These are phyloP conservation scores for Inonotus obliquus DNA, from an alignment of 1,284 basidiomycete species.

Conservation along the genomic window DNA sequence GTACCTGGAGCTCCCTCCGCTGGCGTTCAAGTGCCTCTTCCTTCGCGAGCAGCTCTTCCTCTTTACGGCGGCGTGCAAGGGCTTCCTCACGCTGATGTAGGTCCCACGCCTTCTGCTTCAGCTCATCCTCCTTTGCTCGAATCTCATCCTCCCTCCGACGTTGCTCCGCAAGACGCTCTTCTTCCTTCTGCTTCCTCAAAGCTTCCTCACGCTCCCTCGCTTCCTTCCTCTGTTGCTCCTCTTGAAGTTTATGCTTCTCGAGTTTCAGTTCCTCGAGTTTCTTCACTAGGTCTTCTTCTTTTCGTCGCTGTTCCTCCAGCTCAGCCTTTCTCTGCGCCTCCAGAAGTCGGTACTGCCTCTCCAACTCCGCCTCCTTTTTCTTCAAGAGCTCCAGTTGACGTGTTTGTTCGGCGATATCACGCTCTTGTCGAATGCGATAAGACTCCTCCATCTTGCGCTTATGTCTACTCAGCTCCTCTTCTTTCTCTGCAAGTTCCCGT, in stretches of 20 bases:
- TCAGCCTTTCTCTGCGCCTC: constrained; percentile 1
- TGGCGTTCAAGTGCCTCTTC: constrained; percentile 11
- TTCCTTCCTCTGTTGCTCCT: background rate
- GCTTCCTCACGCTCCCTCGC: constrained; percentile 1
- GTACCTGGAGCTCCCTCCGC: constrained; percentile 3
- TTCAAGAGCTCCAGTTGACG: background rate
- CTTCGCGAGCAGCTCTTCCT: constrained; percentile 10
- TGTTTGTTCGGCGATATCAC: constrained; percentile 2
- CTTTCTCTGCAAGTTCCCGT: constrained; percentile 1
- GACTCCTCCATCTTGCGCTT: constrained; percentile 3
- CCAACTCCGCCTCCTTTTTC: background rate
- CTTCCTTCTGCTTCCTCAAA: background rate
- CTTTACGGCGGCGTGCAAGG: constrained; percentile 3
- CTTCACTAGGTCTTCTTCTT: background rate
- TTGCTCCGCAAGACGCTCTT: background rate
- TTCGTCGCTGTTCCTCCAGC: background rate
- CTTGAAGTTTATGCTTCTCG: background rate
- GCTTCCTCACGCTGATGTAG: constrained; percentile 12
- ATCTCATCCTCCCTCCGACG: constrained; percentile 6
- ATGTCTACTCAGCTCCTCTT: constrained; percentile 2
- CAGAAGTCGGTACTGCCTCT: background rate
- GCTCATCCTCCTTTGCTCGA: constrained; percentile 5
- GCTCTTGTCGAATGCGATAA: background rate
- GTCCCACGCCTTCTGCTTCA: constrained; percentile 7
- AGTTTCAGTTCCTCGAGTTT: constrained; percentile 6